Evolutionary conservation across 1,284 basidiomycete species (phyloP), one percentile per base, ranked within the genome.

Genomic region (Austroboletus rostrupii): DNA sequence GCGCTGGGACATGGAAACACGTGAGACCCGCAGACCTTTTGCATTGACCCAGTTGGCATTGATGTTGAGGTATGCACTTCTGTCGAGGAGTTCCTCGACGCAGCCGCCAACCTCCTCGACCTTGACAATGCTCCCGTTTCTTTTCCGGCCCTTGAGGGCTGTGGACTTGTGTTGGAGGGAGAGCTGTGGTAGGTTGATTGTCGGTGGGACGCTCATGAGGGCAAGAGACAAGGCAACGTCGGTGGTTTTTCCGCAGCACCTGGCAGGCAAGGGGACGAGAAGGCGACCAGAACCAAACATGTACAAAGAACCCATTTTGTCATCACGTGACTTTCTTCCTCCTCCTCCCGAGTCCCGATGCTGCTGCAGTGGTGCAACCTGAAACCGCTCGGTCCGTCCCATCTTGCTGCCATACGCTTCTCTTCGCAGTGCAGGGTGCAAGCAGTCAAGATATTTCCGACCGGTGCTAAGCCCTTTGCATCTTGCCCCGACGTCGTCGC

Each of bases 21-120:
- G n/a, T 7, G 6, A 13, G 43, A 29, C 14, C 39, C 43, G 70
- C 80, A 52, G 45, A 93, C 95, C 96, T 72, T 99, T 99, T 55
- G 90, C 85, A 67, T 99, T 97, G 63, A 99, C 97, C 96, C 96
- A 99, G 64, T 94, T 87, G 10, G 93, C 94, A 69, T 99, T 99
- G 61, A 92, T 83, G 68, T 98, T 97, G 46, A 83, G 79, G 60
- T 90, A 92, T 39, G 85, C 81, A 55, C 83, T 85, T 58, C 90
- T 80, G 71, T 95, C 92, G 19, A 91, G 79, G 5, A 85, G 75
- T 59, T 90, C 87, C 62, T 94, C 90, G 42, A 83, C 76, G 17
- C 85, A 79, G 59, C 86, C 85, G 35, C 86, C 88, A 48, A 95
- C 83, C 62, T 92, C 81, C 65, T 94, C 92, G 46, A 96, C 90